phyloP scores from a whole-genome alignment of 805 yeast genomes.

The Dipodascopsis uninucleata region DNA sequence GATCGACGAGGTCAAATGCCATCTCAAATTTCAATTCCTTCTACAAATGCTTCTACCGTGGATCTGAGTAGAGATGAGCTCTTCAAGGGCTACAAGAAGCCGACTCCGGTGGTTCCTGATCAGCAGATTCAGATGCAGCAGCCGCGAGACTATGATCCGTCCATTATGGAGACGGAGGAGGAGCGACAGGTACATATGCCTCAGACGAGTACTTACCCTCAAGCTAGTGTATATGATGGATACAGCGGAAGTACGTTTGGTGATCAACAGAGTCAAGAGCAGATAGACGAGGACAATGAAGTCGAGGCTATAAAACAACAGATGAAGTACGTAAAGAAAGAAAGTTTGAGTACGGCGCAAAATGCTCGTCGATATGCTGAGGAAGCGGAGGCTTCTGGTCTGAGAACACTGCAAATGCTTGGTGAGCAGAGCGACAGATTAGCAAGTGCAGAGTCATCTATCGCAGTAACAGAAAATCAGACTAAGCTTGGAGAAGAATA shows the following conservation, averaged over 20 bases:
- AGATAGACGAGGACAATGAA: conserved; percentile 69
- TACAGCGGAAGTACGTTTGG: conserved; percentile 7
- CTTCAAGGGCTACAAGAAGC: conserved; percentile 11
- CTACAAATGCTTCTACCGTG: conserved; percentile 6
- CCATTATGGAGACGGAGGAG: conserved; percentile 28
- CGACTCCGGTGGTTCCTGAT: conserved; percentile 3
- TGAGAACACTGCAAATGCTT: conserved; percentile 82
- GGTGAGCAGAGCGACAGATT: conserved; percentile 91
- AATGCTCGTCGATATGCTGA: conserved; percentile 71
- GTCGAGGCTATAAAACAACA: conserved; percentile 82
- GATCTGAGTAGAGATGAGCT: conserved; percentile 16
- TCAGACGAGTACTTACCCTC: too few relatives aligned
- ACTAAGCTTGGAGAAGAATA: conserved; percentile 77
- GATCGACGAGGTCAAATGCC: too few relatives aligned
- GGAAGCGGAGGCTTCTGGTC: conserved; percentile 68
- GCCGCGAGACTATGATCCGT: conserved; percentile 19
- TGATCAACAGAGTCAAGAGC: conserved; percentile 4
- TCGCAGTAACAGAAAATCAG: conserved; percentile 76
- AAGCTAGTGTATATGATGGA: conserved; percentile 4
- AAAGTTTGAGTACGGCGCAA: conserved; percentile 78
- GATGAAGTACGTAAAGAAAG: conserved; percentile 78
- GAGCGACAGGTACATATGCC: too few relatives aligned
- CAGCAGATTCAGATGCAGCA: conserved; percentile 1
- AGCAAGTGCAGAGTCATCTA: conserved; percentile 71
- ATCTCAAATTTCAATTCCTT: too few relatives aligned